Conservation (phyloP, 1,284 basidiomycete genomes). For the Puccinia triticina region DNA sequence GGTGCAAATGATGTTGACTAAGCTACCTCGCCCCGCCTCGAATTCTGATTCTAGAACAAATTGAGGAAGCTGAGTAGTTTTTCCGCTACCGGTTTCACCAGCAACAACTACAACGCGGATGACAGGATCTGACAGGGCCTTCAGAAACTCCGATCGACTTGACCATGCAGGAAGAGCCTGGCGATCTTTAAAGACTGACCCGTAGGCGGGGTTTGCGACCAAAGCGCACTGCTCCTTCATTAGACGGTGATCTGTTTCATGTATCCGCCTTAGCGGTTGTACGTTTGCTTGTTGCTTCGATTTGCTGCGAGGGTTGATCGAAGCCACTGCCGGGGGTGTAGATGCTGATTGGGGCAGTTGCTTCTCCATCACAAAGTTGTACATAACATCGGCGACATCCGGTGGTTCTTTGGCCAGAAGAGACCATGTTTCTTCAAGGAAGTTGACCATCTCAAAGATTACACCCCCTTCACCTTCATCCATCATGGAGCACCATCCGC, state of each 20-base stretch:
- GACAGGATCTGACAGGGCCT: constrained; percentile 64
- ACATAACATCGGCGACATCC: constrained; percentile 58
- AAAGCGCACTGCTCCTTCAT: constrained; percentile 21
- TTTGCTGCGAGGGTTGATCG: constrained; percentile 11
- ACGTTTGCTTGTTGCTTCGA: constrained; percentile 46
- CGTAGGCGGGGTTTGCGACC: constrained; percentile 64
- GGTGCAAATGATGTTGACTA: constrained; percentile 79
- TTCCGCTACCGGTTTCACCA: constrained; percentile 83
- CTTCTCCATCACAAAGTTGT: constrained; percentile 54
- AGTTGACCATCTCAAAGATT: constrained; percentile 73
- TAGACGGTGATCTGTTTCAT: constrained; percentile 23
- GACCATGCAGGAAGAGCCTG: constrained; percentile 75
- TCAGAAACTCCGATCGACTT: constrained; percentile 69
- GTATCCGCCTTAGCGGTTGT: constrained; percentile 36
- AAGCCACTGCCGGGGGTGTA: neutral
- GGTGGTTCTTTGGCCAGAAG: constrained; percentile 58
- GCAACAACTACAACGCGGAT: constrained; percentile 78
- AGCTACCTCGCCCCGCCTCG: constrained; percentile 67
- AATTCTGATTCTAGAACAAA: constrained; percentile 84
- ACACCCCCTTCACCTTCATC: constrained; percentile 73
- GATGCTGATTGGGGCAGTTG: constrained; percentile 40
- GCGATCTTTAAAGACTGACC: constrained; percentile 67
- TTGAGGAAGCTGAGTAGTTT: constrained; percentile 80
- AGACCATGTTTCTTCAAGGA: constrained; percentile 65
- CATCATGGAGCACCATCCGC: constrained; percentile 64